These are phyloP conservation scores for Ananas comosus DNA, from an alignment of 176 grass and related monocot genomes.

Conservation along the genomic window DNA sequence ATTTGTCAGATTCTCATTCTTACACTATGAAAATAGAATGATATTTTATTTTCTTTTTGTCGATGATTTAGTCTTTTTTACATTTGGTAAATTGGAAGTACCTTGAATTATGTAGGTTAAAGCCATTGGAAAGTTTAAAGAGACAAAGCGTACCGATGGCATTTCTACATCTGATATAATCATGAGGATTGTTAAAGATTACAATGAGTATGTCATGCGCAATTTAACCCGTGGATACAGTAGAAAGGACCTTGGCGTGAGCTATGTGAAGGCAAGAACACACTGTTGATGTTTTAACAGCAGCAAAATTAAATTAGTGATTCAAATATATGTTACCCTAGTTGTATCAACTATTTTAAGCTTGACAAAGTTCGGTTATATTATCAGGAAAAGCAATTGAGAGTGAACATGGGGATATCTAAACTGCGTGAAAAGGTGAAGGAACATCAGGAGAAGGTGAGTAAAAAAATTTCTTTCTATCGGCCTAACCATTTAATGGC, in stretches of 20 bases:
- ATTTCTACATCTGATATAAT: slow-evolving; percentile 97
- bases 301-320: not conserved
- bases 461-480: slow-evolving; percentile 45
- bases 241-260: slow-evolving; percentile 92
- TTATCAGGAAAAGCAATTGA: slow-evolving; percentile 78
- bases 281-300: not conserved
- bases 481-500: not conserved
- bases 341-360: too few relatives aligned
- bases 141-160: slow-evolving; percentile 83
- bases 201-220: slow-evolving; percentile 96
- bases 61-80: not conserved
- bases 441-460: slow-evolving; percentile 85
- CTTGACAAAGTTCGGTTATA: not conserved
- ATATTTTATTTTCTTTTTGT: not conserved
- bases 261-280: slow-evolving; percentile 82
- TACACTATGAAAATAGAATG: slow-evolving; percentile 14
- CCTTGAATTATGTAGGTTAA: slow-evolving; percentile 43
- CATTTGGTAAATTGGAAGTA: not conserved
- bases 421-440: slow-evolving; percentile 81
- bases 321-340: not conserved
- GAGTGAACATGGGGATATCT: slow-evolving; percentile 93
- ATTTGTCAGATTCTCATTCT: slow-evolving; percentile 49
- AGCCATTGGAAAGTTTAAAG: slow-evolving; percentile 79
- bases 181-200: slow-evolving; percentile 97
- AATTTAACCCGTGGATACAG: slow-evolving; percentile 92